Percentiles rank a stretch among this genome's conserved stretches.
Conservation (phyloP, 768 basidiomycete species). For the Mrakia blollopis region DNA sequence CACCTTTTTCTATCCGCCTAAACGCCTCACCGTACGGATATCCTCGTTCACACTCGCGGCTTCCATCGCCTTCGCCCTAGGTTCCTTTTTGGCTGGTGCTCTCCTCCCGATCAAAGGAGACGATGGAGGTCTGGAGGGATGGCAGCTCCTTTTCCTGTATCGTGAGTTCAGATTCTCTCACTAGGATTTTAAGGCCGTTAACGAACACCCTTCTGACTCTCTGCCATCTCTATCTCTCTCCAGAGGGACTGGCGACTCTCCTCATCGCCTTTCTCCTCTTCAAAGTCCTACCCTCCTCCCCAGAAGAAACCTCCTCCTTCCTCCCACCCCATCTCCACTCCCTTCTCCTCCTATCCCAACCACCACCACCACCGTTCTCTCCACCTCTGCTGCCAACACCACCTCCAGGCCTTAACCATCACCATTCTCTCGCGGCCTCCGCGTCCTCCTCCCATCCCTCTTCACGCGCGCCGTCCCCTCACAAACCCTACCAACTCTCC, state of each 20-base stretch:
- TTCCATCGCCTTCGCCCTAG: conserved; percentile 26
- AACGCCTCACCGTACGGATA: conserved; percentile 21
- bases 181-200: neutral
- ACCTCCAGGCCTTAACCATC: neutral
- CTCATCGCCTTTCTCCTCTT: conserved; percentile 11
- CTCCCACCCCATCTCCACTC: conserved; percentile 2
- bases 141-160: conserved; percentile 21
- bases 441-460: neutral
- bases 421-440: too few relatives aligned
- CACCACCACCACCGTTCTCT: neutral
- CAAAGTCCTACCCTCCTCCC: neutral
- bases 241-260: neutral
- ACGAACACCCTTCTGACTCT: neutral
- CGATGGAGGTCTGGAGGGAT: conserved; percentile 12
- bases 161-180: neutral
- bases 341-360: conserved; percentile 2
- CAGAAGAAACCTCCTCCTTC: neutral
- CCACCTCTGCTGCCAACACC: neutral
- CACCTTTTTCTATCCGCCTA: conserved; percentile 27
- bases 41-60: conserved; percentile 29
- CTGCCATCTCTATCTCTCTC: neutral
- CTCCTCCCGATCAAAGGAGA: conserved; percentile 15
- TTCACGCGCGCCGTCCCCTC: neutral
- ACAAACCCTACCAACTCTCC: neutral
- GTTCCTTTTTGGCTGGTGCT: conserved; percentile 11